A percentile compares a stretch with the other conserved stretches of the same genome.
phyloP scores from a whole-genome alignment of 768 basidiomycete genomes.

The Saitozyma podzolica region DNA sequence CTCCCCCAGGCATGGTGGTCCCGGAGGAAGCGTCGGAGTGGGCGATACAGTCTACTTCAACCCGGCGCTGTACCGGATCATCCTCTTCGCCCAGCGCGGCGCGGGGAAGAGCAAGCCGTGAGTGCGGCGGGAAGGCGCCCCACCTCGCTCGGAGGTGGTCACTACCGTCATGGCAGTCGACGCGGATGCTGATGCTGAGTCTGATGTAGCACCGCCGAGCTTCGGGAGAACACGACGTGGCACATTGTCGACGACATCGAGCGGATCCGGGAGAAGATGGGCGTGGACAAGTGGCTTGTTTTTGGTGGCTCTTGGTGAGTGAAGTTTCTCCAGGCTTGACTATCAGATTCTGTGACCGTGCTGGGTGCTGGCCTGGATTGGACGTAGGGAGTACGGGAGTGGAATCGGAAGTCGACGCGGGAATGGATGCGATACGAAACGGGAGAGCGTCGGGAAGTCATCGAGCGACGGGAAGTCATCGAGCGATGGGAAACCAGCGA shows the following conservation, averaged over 20 bases:
- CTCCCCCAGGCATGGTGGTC: conserved; percentile 21
- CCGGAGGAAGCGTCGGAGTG: conserved; percentile 68
- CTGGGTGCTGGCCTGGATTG: too few relatives aligned
- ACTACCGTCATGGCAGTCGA: too few relatives aligned
- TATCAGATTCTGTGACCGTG: too few relatives aligned
- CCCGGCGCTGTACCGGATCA: conserved; percentile 73
- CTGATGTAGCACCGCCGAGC: conserved; percentile 63
- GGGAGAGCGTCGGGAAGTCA: too few relatives aligned
- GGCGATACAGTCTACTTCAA: conserved; percentile 79
- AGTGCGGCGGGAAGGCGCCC: conserved; percentile 36
- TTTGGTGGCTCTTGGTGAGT: conserved; percentile 90
- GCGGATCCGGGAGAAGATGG: conserved; percentile 70
- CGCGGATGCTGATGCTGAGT: conserved; percentile 3
- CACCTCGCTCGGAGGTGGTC: too few relatives aligned
- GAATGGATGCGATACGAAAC: too few relatives aligned
- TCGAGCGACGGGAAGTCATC: too few relatives aligned
- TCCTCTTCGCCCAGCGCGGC: conserved; percentile 88
- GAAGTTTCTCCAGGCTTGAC: background rate
- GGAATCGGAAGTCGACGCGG: too few relatives aligned
- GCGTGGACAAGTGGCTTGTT: conserved; percentile 84
- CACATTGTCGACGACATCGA: conserved; percentile 89
- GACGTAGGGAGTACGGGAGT: too few relatives aligned
- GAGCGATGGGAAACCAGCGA: too few relatives aligned
- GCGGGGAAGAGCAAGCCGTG: conserved; percentile 82
- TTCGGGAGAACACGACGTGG: conserved; percentile 91